Evolutionary conservation across 805 yeast species (phyloP), one percentile per base, ranked within the genome.

Genomic region (Lipomyces kockii): DNA sequence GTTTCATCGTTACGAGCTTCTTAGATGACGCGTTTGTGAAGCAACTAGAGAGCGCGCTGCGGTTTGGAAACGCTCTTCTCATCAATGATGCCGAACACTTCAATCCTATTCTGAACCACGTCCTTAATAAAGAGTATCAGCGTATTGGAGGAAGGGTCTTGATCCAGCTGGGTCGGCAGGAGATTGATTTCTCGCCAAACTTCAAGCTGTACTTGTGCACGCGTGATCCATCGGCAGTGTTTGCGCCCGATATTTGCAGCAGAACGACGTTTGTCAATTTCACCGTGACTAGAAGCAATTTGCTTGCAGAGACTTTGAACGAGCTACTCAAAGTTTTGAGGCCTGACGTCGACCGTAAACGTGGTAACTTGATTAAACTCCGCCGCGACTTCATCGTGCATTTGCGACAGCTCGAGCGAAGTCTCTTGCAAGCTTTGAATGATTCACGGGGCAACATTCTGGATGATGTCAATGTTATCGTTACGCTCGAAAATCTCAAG

Each of bases 41-140:
- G 70, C 89, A 86, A 55, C 74, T 94, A 17, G 97, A 92, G 75
- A 89, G 91, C 73, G 89, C 97, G 0, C 75, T 93, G 34, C 81
- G 95, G 70, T 93, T 93, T 81, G 98, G 98, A 3, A 92, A 91
- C 2, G 73, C 85, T 0, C 79, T 94, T 7, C 74, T 93, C 14
- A 82, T 94, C 20, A 86, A 86, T 71, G 94, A 94, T 78, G 92
- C 93, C 2, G 98, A 94, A 74, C 79, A 83, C 71, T 87, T 85
- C 74, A 94, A 94, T 75, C 97, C 97, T 0, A 78, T 90, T 7
- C 74, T 94, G 11, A 85, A 85, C 65, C 82, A 89, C 0, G 77
- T 94, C 0, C 76, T 94, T 59, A 82, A 85, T 58, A 80, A 81
- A 39, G 97, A 92, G 66, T 82, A 85, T 51, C 82, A 83, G 35